Conservation (phyloP, 2,329 filamentous ascomycete genomes). For the Blastomyces gilchristii region DNA sequence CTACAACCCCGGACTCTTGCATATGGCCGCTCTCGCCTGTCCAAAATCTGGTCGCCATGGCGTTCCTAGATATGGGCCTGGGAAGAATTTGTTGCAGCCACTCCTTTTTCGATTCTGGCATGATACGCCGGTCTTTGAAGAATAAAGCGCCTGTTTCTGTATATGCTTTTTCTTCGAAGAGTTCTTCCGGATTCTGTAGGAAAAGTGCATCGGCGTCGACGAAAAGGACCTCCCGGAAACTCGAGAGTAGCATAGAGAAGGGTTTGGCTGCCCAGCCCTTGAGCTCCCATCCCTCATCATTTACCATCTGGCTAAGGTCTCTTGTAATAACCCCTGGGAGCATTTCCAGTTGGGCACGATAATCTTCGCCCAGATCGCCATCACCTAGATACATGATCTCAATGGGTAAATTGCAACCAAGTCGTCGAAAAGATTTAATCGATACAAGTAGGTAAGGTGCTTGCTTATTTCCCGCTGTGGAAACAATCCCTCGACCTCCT, state of each 20-base stretch:
- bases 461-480: neutral
- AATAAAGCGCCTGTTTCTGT: neutral
- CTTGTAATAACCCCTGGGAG: neutral
- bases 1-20: neutral
- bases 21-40: neutral
- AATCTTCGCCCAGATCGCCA: neutral
- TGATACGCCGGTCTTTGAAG: neutral
- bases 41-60: neutral
- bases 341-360: neutral
- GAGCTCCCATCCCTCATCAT: neutral
- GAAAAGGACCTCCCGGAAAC: neutral
- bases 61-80: neutral
- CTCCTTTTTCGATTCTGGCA: neutral
- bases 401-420: neutral
- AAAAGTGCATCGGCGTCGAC: neutral
- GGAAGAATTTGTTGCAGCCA: neutral
- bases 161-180: neutral
- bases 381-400: neutral
- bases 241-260: neutral
- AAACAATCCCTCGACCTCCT: neutral
- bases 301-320: neutral
- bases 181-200: neutral
- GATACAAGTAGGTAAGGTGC: neutral
- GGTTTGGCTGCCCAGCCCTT: neutral
- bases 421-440: neutral